Base-by-base conservation (phyloP, 306 rosid species). In the Vicia faba region DNA sequence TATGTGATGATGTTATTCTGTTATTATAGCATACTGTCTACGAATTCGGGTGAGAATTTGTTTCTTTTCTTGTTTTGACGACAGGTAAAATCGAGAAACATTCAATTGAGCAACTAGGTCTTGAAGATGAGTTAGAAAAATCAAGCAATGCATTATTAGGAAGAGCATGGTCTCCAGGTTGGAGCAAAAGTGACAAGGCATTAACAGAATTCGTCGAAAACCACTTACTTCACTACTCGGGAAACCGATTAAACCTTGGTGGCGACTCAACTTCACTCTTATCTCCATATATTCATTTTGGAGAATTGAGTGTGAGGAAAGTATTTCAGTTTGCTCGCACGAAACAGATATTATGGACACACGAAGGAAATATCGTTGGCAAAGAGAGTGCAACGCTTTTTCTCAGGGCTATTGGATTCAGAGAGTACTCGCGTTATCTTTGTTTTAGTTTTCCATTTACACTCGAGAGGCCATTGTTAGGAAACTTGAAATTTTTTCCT, bases 381-480 rank as follows among this genome's bases (percentile, higher is more conserved):
- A 91, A 84, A 78, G 98, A 92, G 71, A 92, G 98, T 43, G 98
- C 87, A 45, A 89, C 84, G 83, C 74, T 89, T 80, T 92, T 92
- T 80, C 89, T 92, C 4, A 87, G 86, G 78, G 87, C 98, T 45
- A 85, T 92, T 41, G 98, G 98, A 19, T 88, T 92, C 8, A 80
- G 98, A 81, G 98, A 92, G 64, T 92, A 92, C 72, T 92, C 98
- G 57, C 86, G 98, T 65, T 89, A 92, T 84, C 72, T 89, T 73
- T 84, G 95, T 83, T 92, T 92, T 78, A 85, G 89, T 80, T 92
- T 87, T 71, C 96, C 98, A 12, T 67, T 82, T 70, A 89, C 89
- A 49, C 95, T 87, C 13, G 92, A 87, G 77, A 84, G 87, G 77
- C 98, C 98, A 69, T 88, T 92, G 70, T 90, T 92, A n/a, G 84